Base-by-base conservation (phyloP, 768 basidiomycete species). In the Podaxis carcinomalis region DNA sequence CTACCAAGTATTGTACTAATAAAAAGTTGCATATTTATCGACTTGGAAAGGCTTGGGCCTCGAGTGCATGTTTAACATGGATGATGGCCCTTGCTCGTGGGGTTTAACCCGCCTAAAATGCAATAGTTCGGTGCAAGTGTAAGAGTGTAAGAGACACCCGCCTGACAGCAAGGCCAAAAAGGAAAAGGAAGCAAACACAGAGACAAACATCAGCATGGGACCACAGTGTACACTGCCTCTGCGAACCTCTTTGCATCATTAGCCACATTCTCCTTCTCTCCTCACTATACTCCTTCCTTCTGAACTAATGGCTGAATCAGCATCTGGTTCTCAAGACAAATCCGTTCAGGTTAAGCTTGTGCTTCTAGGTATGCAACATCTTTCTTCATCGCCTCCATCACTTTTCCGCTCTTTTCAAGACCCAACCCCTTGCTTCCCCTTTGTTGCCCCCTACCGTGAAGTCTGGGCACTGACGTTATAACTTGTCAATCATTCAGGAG, bases 271-370 rank as follows among this genome's bases (percentile, higher is more conserved):
- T 57, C 58, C 55, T 59, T 57, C 59, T 62, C 64, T 52, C 52
- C 52, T 44, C 37, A 59, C 58, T 59, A 55, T 19, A 4, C 65
- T 35, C 56, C 62, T 61, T 39, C 64, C 49, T 50, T 46, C 62
- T 64, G 67, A 67, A 69, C 71, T 65, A 61, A 92, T 93, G 92
- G 77, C 88, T 46, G 90, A 93, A 70, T 73, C 85, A 73, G 85
- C 87, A 68, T 86, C 89, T 66, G 86, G 86, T 62, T 81, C 88
- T 40, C 78, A 79, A 59, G 92, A 94, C 75, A 95, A 92, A 75
- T 94, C 95, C 65, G 89, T 97, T 9, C 96, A 98, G 77, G 96
- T 99, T 64, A 99, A 99, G 75, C 88, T 99, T 51, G 96, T 98
- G 63, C 83, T 98, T 19, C 83, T 99, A 65, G 96, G 95, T 95